Conservation (phyloP, 805 yeast species). For the Kluyveromyces dobzhanskii region DNA sequence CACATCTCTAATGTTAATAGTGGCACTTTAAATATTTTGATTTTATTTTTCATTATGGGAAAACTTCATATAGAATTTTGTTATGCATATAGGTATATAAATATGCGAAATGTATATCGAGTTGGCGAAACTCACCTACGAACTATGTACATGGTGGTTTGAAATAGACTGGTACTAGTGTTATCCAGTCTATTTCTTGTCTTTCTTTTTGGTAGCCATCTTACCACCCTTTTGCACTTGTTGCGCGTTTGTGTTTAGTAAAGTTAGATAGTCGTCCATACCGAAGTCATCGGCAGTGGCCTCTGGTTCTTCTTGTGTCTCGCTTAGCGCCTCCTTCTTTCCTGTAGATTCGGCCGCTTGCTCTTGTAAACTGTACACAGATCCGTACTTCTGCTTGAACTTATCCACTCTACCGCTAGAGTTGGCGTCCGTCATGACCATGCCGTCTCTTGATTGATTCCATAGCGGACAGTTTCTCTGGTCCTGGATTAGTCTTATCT, state of each 20-base stretch:
- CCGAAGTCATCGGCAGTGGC: conserved; percentile 16
- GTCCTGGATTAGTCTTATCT: conserved; percentile 77
- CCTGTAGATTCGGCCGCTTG: conserved; percentile 6
- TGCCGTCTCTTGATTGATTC: conserved; percentile 81
- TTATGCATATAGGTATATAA: no score
- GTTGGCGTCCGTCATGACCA: conserved; percentile 66
- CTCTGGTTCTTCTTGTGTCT: conserved; percentile 8
- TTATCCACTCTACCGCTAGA: conserved; percentile 74
- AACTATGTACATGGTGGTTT: not conserved
- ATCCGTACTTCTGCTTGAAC: conserved; percentile 56
- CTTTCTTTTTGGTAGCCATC: conserved; percentile 23
- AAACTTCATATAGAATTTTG: no score
- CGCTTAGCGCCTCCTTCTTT: conserved; percentile 6
- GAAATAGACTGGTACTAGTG: not conserved
- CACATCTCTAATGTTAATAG: no score
- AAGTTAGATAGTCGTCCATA: conserved; percentile 27
- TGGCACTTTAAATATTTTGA: no score
- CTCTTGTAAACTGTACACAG: conserved; percentile 38
- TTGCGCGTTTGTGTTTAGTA: conserved; percentile 22
- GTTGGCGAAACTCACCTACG: no score
- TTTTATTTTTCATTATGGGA: no score
- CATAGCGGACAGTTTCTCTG: conserved; percentile 81
- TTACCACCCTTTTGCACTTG: conserved; percentile 28
- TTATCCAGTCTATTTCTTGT: conserved; percentile 14
- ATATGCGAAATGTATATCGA: no score